Percentiles rank a stretch among this genome's conserved stretches.
These are phyloP conservation scores for Cenchrus purpureus DNA, from an alignment of 176 grass and related monocot species.

Conservation along the genomic window DNA sequence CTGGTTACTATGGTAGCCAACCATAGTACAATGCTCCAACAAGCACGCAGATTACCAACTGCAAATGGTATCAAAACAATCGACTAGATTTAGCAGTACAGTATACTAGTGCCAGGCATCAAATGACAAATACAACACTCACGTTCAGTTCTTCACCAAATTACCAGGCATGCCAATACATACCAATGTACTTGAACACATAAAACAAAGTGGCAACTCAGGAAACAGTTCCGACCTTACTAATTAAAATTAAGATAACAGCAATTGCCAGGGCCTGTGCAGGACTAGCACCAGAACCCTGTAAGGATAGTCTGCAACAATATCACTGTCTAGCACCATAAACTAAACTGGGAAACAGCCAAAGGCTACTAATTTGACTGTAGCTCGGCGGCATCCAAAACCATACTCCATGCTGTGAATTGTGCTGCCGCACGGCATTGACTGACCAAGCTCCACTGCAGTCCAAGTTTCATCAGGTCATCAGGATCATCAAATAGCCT, in stretches of 20 bases:
- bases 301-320: background rate
- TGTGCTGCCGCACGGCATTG: background rate
- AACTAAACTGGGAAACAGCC: slow-evolving; percentile 16
- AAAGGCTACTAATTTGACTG: background rate
- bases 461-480: slow-evolving; percentile 1
- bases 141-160: background rate
- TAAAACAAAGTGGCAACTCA: background rate
- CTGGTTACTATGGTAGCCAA: background rate
- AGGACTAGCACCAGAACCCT: background rate
- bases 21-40: background rate
- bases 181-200: background rate
- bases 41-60: background rate
- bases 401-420: background rate
- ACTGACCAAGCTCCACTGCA: background rate
- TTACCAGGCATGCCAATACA: background rate
- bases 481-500: background rate
- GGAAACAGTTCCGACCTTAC: background rate
- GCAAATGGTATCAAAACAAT: background rate
- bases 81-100: background rate
- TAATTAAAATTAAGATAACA: background rate
- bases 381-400: background rate
- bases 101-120: background rate
- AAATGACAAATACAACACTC: background rate
- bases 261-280: background rate
- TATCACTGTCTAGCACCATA: background rate